Base-by-base conservation (phyloP, 371 early-diverging fungal genomes). In the Mucor racemosus region DNA sequence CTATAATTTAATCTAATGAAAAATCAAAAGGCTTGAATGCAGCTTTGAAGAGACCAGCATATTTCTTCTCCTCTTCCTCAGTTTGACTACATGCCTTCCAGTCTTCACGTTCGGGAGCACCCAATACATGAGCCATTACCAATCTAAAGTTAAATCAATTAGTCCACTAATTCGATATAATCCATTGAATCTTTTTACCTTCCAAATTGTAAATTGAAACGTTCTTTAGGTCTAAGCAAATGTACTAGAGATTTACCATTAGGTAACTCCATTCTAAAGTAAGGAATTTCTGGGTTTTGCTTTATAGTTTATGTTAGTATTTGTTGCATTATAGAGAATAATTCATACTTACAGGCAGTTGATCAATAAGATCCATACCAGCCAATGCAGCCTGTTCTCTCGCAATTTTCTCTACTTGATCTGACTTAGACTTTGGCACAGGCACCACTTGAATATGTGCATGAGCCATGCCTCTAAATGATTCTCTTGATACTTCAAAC, bases 201-300 rank as follows among this genome's bases (percentile, higher is more conserved):
- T 74, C 92, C 91, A 73, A 91, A 90, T 69, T 92, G 90, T 35
- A 89, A 64, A 72, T 92, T 89, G 64, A 92, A 86, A 44, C 78
- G 71, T 68, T 69, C 84, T 17, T 71, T 66, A 3, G 78, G 74
- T 15, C 76, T 71, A 36, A 89, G 72, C 5, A 77, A 59, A 67
- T 87, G 82, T 4, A 84, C 76, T 26, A 88, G 62, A 13, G 69
- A 50, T 50, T 73, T 78, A 9, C 82, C 84, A 63, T 82, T 76
- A 2, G 90, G 89, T 7, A 92, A 56, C 38, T 91, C 90, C 38
- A 95, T 75, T 60, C 87, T 84, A 59, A 91, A 86, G 68, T 82
- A 93, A 14, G 82, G 80, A 31, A 69, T 69, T 13, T 76, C 64
- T 1, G 73, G 74, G 42, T 76, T 65, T 39, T 60, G 59, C 77